phyloP scores from a whole-genome alignment of 768 basidiomycete species.

The Suillus occidentalis region DNA sequence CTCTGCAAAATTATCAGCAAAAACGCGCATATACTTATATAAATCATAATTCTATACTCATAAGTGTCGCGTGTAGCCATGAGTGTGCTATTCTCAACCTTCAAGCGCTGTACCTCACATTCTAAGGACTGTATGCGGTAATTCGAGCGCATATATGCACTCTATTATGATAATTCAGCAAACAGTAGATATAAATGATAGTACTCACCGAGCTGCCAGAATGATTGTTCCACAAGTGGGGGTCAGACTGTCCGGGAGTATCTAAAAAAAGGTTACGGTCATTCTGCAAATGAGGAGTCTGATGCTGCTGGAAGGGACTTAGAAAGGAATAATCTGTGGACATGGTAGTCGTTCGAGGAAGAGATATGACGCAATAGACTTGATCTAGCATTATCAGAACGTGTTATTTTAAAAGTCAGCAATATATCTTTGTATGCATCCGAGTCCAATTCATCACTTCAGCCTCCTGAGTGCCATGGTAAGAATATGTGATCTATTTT shows the following conservation, averaged over 20 bases:
- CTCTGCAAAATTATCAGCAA: neutral
- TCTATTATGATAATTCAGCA: too few species aligned
- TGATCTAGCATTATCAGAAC: too few species aligned
- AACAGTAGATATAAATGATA: neutral
- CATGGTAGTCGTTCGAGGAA: neutral
- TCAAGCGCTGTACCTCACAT: neutral
- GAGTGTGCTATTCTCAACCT: neutral
- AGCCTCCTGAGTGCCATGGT: too few species aligned
- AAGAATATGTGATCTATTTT: too few species aligned
- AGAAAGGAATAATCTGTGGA: neutral
- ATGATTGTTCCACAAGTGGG: neutral
- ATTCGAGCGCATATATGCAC: neutral
- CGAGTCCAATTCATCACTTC: too few species aligned
- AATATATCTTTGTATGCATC: too few species aligned
- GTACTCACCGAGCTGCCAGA: neutral
- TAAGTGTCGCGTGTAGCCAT: neutral
- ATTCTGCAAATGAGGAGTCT: neutral
- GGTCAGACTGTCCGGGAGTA: neutral
- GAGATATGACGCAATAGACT: too few species aligned
- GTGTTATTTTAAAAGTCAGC: too few species aligned
- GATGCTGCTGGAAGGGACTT: neutral
- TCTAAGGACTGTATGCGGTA: neutral
- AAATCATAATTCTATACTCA: neutral
- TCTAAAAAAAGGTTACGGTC: neutral
- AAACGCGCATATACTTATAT: neutral